Conservation (phyloP, 495 filamentous ascomycete genomes). For the Bacidia rubella region DNA sequence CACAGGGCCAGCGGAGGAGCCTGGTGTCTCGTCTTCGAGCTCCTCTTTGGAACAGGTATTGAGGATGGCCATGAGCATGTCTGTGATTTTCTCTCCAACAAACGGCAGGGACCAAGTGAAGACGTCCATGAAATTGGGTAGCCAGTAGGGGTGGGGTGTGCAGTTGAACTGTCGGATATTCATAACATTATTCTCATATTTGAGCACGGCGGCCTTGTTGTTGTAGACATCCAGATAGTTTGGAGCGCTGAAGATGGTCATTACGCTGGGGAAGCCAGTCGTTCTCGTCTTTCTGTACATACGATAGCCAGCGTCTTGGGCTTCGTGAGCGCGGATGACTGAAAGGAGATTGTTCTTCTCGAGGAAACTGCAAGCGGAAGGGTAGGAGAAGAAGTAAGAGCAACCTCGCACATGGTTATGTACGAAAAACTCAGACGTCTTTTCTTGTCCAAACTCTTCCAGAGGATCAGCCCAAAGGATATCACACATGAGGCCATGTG, state of each 20-base stretch:
- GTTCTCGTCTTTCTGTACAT: conserved; percentile 99
- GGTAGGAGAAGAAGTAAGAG: conserved; percentile 99
- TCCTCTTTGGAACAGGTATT: conserved; percentile 98
- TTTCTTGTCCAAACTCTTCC: conserved; percentile 99
- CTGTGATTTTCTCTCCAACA: conserved; percentile 97
- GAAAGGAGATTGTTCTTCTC: conserved; percentile 98
- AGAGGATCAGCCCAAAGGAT: conserved; percentile 97
- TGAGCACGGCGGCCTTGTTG: conserved; percentile 97
- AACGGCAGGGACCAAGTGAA: conserved; percentile 99
- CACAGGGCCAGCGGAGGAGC: conserved; percentile 58
- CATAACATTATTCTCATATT: conserved; percentile 99
- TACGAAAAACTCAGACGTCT: conserved; percentile 89
- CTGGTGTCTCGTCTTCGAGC: conserved; percentile 52
- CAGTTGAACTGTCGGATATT: conserved; percentile 99
- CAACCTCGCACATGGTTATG: conserved; percentile 98
- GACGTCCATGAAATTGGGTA: conserved; percentile 99
- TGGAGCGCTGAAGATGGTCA: conserved; percentile 98
- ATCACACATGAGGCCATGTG: conserved; percentile 96
- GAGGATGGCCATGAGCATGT: conserved; percentile 97
- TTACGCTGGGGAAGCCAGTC: conserved; percentile 95
- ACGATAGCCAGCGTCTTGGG: conserved; percentile 94
- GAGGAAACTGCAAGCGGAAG: conserved; percentile 91
- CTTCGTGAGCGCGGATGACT: conserved; percentile 96
- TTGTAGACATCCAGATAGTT: conserved; percentile 99
- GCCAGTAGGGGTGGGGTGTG: conserved; percentile 97